Percentiles rank a stretch among this genome's conserved stretches.
Conservation (phyloP, 2,329 filamentous ascomycete genomes). For the Pseudogymnoascus sp. region DNA sequence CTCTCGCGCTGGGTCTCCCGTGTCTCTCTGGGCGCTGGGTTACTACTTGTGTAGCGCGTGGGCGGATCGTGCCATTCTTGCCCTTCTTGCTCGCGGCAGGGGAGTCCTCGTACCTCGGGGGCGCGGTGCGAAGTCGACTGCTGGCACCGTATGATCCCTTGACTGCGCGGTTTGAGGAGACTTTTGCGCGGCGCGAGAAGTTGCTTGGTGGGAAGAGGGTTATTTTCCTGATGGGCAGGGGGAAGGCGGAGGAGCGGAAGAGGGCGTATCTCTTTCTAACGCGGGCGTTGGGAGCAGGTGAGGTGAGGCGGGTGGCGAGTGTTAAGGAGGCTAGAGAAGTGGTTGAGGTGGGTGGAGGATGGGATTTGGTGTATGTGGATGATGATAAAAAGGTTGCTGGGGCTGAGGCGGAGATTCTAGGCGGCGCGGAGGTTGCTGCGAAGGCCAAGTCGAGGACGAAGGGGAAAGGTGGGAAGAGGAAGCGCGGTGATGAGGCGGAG, state of each 20-base stretch:
- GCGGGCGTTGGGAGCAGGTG: conserved; percentile 64
- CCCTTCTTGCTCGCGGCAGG: conserved; percentile 82
- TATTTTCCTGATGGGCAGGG: conserved; percentile 61
- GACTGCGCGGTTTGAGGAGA: conserved; percentile 46
- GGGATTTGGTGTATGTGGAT: conserved; percentile 76
- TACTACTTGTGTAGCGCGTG: conserved; percentile 56
- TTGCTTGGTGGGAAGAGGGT: conserved; percentile 59
- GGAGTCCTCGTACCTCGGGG: conserved; percentile 65
- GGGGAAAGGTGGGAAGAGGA: conserved; percentile 36
- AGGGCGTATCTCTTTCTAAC: conserved; percentile 74
- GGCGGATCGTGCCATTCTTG: conserved; percentile 61
- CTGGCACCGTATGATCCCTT: conserved; percentile 53
- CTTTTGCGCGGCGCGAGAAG: conserved; percentile 51
- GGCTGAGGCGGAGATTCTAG: conserved; percentile 31
- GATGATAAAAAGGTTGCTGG: conserved; percentile 38
- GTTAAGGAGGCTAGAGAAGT: conserved; percentile 55
- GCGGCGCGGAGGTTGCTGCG: conserved; percentile 18
- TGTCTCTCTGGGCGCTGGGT: conserved; percentile 81
- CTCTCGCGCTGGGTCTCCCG: conserved; percentile 79
- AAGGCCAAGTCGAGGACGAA: conserved; percentile 23
- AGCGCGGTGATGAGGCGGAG: conserved; percentile 29
- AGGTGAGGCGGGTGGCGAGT: conserved; percentile 56
- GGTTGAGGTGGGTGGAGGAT: conserved; percentile 41
- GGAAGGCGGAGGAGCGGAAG: conserved; percentile 52
- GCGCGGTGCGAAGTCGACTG: conserved; percentile 67